phyloP scores from a whole-genome alignment of 2,329 filamentous ascomycete genomes.

The Pochonia chlamydosporia region DNA sequence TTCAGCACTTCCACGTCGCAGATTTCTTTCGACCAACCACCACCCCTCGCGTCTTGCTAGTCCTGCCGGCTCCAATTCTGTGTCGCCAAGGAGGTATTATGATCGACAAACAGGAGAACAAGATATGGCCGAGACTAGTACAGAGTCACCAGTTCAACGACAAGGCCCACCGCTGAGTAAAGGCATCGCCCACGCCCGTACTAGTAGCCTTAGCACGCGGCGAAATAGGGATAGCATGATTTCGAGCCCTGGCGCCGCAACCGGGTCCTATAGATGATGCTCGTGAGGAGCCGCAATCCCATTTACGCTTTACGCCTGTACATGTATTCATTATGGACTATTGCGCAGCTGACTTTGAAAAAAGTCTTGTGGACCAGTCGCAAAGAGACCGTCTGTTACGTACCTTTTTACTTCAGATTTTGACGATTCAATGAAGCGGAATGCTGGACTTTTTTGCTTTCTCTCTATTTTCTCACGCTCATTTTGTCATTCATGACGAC shows the following conservation, averaged over 20 bases:
- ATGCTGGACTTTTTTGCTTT: slow-evolving; percentile 1
- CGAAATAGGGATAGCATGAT: slow-evolving; percentile 37
- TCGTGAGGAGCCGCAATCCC: slow-evolving; percentile 20
- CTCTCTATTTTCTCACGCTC: slow-evolving; percentile 4
- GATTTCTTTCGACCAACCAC: slow-evolving; percentile 43
- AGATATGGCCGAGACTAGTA: slow-evolving; percentile 17
- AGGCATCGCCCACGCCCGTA: slow-evolving; percentile 34
- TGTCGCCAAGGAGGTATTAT: slow-evolving; percentile 41
- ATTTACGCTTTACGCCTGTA: slow-evolving; percentile 20
- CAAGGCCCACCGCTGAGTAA: slow-evolving; percentile 34
- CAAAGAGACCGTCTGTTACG: slow-evolving; percentile 5
- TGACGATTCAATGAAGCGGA: slow-evolving; percentile 19
- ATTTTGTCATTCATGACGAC: background rate
- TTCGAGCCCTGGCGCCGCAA: slow-evolving; percentile 30
- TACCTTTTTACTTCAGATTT: slow-evolving; percentile 11
- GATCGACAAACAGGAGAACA: slow-evolving; percentile 39
- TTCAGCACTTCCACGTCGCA: slow-evolving; percentile 46
- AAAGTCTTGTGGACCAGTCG: background rate
- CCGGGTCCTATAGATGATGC: slow-evolving; percentile 40
- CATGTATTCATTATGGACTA: slow-evolving; percentile 7
- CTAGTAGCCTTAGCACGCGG: slow-evolving; percentile 39
- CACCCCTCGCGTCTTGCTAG: slow-evolving; percentile 38
- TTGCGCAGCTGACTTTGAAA: background rate
- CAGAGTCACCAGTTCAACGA: slow-evolving; percentile 2
- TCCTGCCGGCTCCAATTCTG: slow-evolving; percentile 30